A percentile compares a stretch with the other conserved stretches of the same genome.
Conservation (phyloP, 2,329 filamentous ascomycete species). For the Colletotrichum spaethianum region DNA sequence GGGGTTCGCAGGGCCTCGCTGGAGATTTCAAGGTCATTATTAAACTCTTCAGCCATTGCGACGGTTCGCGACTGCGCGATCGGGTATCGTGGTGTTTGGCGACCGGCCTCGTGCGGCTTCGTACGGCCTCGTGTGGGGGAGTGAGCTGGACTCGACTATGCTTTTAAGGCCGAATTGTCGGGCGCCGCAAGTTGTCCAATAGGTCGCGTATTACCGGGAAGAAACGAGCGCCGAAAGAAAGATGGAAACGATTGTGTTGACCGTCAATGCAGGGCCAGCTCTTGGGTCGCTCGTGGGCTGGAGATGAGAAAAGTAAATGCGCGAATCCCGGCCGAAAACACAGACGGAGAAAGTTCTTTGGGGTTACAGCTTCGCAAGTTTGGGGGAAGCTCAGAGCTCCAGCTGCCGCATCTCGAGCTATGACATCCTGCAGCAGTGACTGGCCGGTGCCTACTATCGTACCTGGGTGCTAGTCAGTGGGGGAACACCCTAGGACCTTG, state of each 20-base stretch:
- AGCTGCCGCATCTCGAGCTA: neutral
- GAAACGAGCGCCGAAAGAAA: slow-evolving; percentile 8
- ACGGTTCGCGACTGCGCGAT: slow-evolving; percentile 4
- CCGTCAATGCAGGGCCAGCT: neutral
- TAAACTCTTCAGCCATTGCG: slow-evolving; percentile 40
- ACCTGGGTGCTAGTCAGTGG: too few relatives aligned
- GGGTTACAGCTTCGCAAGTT: too few relatives aligned
- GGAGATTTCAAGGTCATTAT: slow-evolving; percentile 47
- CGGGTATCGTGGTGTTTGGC: neutral
- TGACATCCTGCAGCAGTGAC: neutral
- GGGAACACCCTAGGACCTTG: neutral
- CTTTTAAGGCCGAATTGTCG: neutral
- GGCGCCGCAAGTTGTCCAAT: neutral
- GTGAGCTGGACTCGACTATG: neutral
- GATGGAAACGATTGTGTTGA: slow-evolving; percentile 13
- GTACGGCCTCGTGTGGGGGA: neutral
- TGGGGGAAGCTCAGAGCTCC: neutral
- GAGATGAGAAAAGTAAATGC: neutral
- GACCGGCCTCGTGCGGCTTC: too few relatives aligned
- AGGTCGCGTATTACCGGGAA: neutral
- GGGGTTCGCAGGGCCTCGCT: slow-evolving; percentile 46
- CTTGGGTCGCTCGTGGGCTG: neutral
- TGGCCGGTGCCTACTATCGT: neutral
- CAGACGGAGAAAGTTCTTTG: neutral
- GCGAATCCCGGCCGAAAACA: neutral